Base-by-base conservation (phyloP, 805 yeast species). In the Candida loeiensis region DNA sequence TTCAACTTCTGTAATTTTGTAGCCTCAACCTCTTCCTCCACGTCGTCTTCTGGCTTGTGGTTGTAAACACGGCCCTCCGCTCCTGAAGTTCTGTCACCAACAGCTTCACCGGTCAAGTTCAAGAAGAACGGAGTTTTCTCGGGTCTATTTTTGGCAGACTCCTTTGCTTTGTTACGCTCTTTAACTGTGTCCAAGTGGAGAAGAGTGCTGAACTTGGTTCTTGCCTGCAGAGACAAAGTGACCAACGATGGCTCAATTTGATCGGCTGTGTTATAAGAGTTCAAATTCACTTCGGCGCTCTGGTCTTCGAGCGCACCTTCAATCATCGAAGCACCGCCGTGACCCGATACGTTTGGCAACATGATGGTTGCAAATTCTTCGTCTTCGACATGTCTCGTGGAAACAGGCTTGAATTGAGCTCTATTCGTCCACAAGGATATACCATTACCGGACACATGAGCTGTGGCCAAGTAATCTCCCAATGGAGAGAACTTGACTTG, bases 371-470 rank as follows among this genome's bases (percentile, higher is more conserved):
- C 64, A 50, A 88, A 90, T 16, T 85, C 93, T 9, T 77, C 79
- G 49, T 84, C 93, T 34, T 82, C 82, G 19, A 91, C 71, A 43
- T 79, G 85, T 50, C 90, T 78, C 1, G 89, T 79, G 1, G 91
- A 79, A 13, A 87, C 73, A 0, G 87, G 80, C 47, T 69, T 74
- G 61, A 90, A 89, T 62, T 88, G 95, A 0, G 96, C 80, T 53
- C 82, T 74, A 59, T 90, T 88, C 5, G 95, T 84, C 99, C 99
- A 93, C 41, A 95, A 66, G 38, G 85, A 79, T 44, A 93, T 81
- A 20, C 99, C 99, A 45, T 85, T 83, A 8, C 93, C 95, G 16
- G 79, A 72, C 14, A 89, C 96, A 63, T 93, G 98, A 0, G 95
- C 73, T 0, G 98, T 90, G 1, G 97, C 98, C 41, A 93, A 71